Evolutionary conservation across 2,329 filamentous ascomycete genomes (phyloP), one percentile per base, ranked within the genome.

Genomic region (Cercospora janseana): DNA sequence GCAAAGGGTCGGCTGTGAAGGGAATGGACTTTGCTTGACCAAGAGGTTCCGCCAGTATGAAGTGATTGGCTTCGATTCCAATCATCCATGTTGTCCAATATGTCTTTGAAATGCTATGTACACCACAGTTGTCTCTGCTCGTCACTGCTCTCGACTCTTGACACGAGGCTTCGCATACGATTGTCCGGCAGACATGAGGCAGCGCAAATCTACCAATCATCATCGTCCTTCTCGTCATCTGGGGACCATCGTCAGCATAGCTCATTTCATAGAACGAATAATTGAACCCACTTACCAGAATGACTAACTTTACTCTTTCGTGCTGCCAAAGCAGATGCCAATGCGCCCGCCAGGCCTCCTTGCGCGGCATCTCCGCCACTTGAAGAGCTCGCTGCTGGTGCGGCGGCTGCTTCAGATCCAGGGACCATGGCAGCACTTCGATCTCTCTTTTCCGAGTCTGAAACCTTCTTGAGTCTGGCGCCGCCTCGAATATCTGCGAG

Each of bases 271-370:
- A 18, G 4, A 8, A 4, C 1, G 3, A 3, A 37, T 2, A 24
- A 4, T 7, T 45, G 63, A 62, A 6, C 13, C 44, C 43, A 85
- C 88, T 82, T 82, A 96, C 92, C 92, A 77, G 88, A 95, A 69
- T 88, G 86, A 72, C 88, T 88, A 68, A 96, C 92, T 77, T 95
- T 95, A 70, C 89, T 83, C 76, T 96, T 96, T 69, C 92, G 80
- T 73, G 82, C 85, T 52, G 88, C 88, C 61, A 95, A 73, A 40
- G 89, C 91, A 72, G 86, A 88, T 16, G 89, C 88, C 79, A 96
- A 66, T 37, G 74, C 74, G 9, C 72, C 73, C 49, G 74, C 75
- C 60, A 77, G 54, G 10, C 68, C 68, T 40, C 67, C 65, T 34
- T 61, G 58, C 31, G 57, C 81, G 34, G 82, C 85, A 40, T 61